Base-by-base conservation (phyloP, 2,329 filamentous ascomycete species). In the Aureobasidium sp. region DNA sequence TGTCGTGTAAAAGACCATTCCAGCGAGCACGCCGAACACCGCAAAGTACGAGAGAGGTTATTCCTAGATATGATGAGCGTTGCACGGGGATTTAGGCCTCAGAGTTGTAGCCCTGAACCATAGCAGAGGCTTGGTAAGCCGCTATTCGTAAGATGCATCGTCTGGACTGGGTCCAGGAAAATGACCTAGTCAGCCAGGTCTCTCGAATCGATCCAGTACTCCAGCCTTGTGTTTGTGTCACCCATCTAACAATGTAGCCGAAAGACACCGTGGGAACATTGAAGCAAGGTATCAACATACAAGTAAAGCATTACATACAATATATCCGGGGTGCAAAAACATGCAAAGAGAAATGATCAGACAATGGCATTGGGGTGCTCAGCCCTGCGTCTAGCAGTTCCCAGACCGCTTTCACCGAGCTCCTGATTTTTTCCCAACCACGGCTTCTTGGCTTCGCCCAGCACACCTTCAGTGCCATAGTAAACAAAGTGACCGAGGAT, bases 361-460 rank as follows among this genome's bases (percentile, higher is more conserved):
- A 60, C 58, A 23, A 60, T 53, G 21, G 58, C 58, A 11, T 54
- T 45, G 2, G 49, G 58, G 10, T 51, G 47, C 67, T 76, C 73
- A 23, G 74, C 65, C 62, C 71, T 88, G 66, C 85, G 80, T 80
- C 89, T 94, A 51, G 92, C 92, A 3, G 91, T 96, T 6, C 92
- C 92, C 62, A 95, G 73, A 2, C 92, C 93, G 17, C 83, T 83
- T 54, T 93, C 81, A 38, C 92, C 92, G 1, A 77, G 80, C 73
- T 93, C 89, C 79, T 99, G 94, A 71, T 90, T 86, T 61, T 84
- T 81, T 1, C 93, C 93, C 57, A 99, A 77, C 94, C 94, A 99
- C 19, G 94, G 94, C 82, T 99, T 99, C 79, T 86, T 85, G 57
- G 88, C 86, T 74, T 97, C 94, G 33, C 91, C 93, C 54, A 96